Evolutionary conservation across 805 yeast species (phyloP), one percentile per base, ranked within the genome.

Genomic region (Saturnispora besseyi): DNA sequence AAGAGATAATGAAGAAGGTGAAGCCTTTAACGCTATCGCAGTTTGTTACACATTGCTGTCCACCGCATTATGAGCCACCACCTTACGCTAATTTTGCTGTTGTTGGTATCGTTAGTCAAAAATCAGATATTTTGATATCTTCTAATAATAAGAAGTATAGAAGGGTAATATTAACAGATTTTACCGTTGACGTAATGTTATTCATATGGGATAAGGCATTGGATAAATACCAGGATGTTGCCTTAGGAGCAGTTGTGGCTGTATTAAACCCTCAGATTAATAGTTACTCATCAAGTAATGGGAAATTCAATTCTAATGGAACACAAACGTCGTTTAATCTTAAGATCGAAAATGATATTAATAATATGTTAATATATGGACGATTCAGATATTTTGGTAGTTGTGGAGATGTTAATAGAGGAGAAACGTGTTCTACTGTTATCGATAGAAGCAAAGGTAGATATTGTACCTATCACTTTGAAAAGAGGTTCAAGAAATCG

Each of bases 11-110:
- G 7, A 55, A 62, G 12, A 77, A 75, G 13, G 74, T 77, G 52
- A 79, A 81, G 55, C 61, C 82, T 0, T 64, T 86, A 43, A 68
- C 84, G 38, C 62, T 87, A 2, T 75, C 76, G 9, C 79, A 81
- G 55, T 62, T 84, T 2, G 78, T 56, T 83, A 87, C 1, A 79
- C 81, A 54, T 79, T 89, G 1, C 55, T 29, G 62, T 29, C 83
- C 93, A 2, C 93, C 96, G 0, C 70, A 77, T 21, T 89, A 76
- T 59, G 61, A 66, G 5, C 84, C 84, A 44, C 96, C 96, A 0
- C 66, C 67, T 32, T 82, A 82, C 58, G 66, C 83, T 3, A 89
- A 90, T 60, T 89, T 88, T 84, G 82, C 82, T n/a, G 75, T 81
- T 1, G 59, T 83, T n/a, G 97, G 95, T 1, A 71, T 86, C 2